Conservation (phyloP, 768 basidiomycete genomes). For the Ramaria sp. region DNA sequence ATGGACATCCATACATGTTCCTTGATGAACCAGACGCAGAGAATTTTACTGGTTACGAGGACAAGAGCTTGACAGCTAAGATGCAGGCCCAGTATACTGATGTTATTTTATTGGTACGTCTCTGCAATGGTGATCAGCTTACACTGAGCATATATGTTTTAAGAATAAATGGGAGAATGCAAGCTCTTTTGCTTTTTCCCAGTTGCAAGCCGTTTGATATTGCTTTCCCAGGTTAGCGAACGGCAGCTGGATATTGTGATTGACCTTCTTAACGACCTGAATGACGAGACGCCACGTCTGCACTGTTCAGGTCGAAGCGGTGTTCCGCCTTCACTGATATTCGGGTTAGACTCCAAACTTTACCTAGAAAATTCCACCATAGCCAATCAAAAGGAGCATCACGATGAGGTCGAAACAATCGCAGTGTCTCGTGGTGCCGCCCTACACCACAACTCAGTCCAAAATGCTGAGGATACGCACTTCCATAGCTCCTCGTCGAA, state of each 20-base stretch:
- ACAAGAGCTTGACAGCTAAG: slow-evolving; percentile 81
- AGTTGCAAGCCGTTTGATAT: not conserved
- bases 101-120: slow-evolving; percentile 68
- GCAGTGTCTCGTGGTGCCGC: slow-evolving; percentile 42
- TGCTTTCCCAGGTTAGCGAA: slow-evolving; percentile 33
- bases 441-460: slow-evolving; percentile 5
- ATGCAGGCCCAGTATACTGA: slow-evolving; percentile 97
- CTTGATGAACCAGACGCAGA: slow-evolving; percentile 46
- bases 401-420: slow-evolving; percentile 80
- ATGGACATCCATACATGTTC: not conserved
- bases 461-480: slow-evolving; percentile 14
- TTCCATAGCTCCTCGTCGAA: slow-evolving; percentile 11
- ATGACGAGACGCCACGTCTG: slow-evolving; percentile 83
- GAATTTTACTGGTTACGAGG: slow-evolving; percentile 90
- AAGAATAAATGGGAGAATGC: slow-evolving; percentile 86
- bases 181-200: slow-evolving; percentile 3
- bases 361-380: slow-evolving; percentile 29
- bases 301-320: slow-evolving; percentile 51
- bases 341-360: slow-evolving; percentile 82
- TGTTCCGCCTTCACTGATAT: slow-evolving; percentile 69
- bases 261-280: slow-evolving; percentile 82
- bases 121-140: not conserved
- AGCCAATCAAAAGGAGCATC: slow-evolving; percentile 29
- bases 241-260: slow-evolving; percentile 70
- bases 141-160: not conserved